Evolutionary conservation across 192 early-diverging fungal genomes (phyloP), one percentile per base, ranked within the genome.

Genomic region (Linnemannia schmuckeri): DNA sequence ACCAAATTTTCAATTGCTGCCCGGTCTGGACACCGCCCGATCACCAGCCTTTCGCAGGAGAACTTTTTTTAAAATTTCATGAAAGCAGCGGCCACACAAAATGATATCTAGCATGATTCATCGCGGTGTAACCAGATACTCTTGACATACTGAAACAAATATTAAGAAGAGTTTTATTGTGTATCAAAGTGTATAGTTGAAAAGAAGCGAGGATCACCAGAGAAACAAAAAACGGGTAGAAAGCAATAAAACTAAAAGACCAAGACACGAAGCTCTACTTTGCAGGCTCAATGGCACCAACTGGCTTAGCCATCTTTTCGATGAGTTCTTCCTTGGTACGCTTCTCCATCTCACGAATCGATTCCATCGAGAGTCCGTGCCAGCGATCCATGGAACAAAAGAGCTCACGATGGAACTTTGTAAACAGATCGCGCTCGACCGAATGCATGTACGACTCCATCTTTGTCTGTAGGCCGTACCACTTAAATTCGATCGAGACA

Each of bases 351-450:
- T 88, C 88, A 73, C 95, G 88, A 52, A 96, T 90, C 72, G 94
- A 91, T 41, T 95, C 91, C 79, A 96, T 94, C 4, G 93, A 91
- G 90, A 96, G 91, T n/a, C 95, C 95, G 77, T 89, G 90, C 95
- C 95, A 96, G 57, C 89, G 88, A 71, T 96, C 95, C 82, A 94
- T 95, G 75, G 92, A 93, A 74, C 94, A 96, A 75, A 95, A 96
- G 66, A 96, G 82, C 89, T 96, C 94, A 70, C 95, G 91, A 76
- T 96, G 95, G 88, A 96, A 95, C 33, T 93, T 89, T 30, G 89
- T 90, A 72, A 95, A 93, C 72, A 95, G 76, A 76, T 88, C 77
- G n/a, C 76, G 83, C 79, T 87, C 82, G 38, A 89, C 75, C 70
- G 57, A 91, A 40, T 93, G 93, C 80, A 96, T 94, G 46, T 93